Evolutionary conservation across 371 early-diverging fungal species (phyloP).

Genomic region (Mucor mucedo): DNA sequence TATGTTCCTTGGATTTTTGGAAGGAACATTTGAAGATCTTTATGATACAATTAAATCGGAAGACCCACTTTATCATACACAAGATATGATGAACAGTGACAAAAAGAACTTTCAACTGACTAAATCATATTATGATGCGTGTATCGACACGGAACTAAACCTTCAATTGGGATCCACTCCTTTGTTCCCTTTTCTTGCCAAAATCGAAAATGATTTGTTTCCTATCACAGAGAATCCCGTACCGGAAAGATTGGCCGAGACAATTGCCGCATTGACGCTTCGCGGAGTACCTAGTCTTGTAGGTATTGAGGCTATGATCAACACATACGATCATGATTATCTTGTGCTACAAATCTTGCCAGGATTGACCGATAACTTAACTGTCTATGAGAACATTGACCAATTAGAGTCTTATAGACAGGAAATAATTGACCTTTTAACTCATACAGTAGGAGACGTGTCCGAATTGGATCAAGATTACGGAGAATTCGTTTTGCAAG

Average conservation of each 20-base stretch:
- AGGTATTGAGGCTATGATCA: no score
- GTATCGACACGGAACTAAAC: constrained; percentile 48
- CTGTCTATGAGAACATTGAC: no score
- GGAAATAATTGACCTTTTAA: background rate
- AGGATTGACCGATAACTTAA: no score
- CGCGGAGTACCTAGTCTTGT: no score
- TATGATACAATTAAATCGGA: constrained; percentile 10
- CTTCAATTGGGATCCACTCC: constrained; percentile 57
- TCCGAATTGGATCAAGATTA: background rate
- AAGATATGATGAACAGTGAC: constrained; percentile 26
- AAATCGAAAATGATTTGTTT: constrained; percentile 9
- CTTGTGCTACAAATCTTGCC: no score
- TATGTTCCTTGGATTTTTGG: constrained; percentile 17
- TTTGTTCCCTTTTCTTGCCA: constrained; percentile 22
- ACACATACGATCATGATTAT: no score
- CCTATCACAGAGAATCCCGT: background rate
- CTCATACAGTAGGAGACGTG: background rate
- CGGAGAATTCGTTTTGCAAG: background rate
- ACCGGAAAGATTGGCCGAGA: background rate
- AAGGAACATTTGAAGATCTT: constrained; percentile 28
- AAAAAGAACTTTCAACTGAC: constrained; percentile 47
- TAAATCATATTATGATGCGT: constrained; percentile 52
- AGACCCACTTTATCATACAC: constrained; percentile 13
- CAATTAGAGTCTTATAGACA: no score
- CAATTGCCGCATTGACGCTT: background rate